phyloP scores from a whole-genome alignment of 495 filamentous ascomycete species.

The Glonium stellatum region DNA sequence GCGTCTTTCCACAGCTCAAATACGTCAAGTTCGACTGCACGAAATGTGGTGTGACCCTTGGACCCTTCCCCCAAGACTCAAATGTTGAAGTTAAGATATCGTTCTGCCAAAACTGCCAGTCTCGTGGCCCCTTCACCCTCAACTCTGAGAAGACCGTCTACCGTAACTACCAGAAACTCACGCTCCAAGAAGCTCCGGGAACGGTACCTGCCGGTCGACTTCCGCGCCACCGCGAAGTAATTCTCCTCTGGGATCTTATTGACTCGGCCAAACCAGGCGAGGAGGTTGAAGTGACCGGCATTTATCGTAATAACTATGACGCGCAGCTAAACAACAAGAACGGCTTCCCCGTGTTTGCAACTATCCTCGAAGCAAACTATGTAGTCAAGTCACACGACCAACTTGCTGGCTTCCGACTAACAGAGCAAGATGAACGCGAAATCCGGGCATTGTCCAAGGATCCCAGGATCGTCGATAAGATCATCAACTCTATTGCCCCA shows the following conservation, averaged over 20 bases:
- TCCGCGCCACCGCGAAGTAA: slow-evolving; percentile 88
- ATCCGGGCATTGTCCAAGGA: slow-evolving; percentile 84
- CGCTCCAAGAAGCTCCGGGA: slow-evolving; percentile 93
- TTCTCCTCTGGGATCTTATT: slow-evolving; percentile 95
- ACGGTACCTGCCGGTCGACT: slow-evolving; percentile 95
- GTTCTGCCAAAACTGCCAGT: slow-evolving; percentile 97
- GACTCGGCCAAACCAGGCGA: slow-evolving; percentile 96
- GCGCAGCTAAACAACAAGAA: slow-evolving; percentile 98
- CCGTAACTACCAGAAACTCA: slow-evolving; percentile 97
- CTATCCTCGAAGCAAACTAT: slow-evolving; percentile 95
- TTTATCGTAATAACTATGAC: slow-evolving; percentile 98
- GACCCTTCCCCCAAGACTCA: slow-evolving; percentile 95
- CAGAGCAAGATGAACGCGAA: slow-evolving; percentile 87
- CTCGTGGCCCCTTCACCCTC: slow-evolving; percentile 87
- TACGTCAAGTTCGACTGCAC: slow-evolving; percentile 95
- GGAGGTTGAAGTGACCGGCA: slow-evolving; percentile 93
- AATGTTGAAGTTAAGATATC: slow-evolving; percentile 92
- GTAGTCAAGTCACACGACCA: slow-evolving; percentile 96
- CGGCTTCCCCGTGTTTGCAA: slow-evolving; percentile 97
- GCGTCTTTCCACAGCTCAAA: slow-evolving; percentile 96
- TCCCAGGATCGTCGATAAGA: slow-evolving; percentile 88
- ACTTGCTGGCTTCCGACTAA: slow-evolving; percentile 92
- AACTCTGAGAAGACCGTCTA: slow-evolving; percentile 99
- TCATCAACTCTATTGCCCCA: slow-evolving; percentile 89
- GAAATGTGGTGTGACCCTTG: slow-evolving; percentile 86